Evolutionary conservation across 2,329 filamentous ascomycete genomes (phyloP).

Genomic region (Pseudogymnoascus destructans): DNA sequence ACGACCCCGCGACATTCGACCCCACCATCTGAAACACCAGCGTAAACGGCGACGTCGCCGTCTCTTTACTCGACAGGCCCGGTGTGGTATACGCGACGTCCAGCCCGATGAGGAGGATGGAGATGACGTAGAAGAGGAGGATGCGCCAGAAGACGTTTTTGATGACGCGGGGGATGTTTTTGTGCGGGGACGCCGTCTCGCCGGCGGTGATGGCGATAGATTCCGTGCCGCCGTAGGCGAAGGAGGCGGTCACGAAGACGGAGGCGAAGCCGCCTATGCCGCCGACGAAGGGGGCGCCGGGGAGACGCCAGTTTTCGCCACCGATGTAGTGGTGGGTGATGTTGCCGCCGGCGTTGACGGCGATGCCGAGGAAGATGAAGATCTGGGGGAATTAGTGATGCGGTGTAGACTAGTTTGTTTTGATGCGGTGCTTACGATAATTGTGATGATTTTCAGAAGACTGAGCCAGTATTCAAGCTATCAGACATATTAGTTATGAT

Average conservation of each 20-base stretch:
- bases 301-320: slow-evolving; percentile 42
- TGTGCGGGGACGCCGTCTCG: slow-evolving; percentile 49
- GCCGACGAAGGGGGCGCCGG: slow-evolving; percentile 49
- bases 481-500: background rate
- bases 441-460: slow-evolving; percentile 39
- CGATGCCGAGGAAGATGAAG: slow-evolving; percentile 51
- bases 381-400: slow-evolving; percentile 27
- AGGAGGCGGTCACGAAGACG: slow-evolving; percentile 48
- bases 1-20: slow-evolving; percentile 38
- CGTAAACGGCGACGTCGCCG: slow-evolving; percentile 41
- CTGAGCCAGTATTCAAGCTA: slow-evolving; percentile 44
- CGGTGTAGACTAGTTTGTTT: background rate
- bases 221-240: slow-evolving; percentile 50
- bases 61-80: slow-evolving; percentile 30
- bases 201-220: slow-evolving; percentile 53
- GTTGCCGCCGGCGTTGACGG: slow-evolving; percentile 45
- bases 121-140: slow-evolving; percentile 34
- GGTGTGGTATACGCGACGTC: slow-evolving; percentile 40
- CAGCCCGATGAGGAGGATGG: slow-evolving; percentile 42
- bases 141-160: slow-evolving; percentile 53
- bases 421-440: slow-evolving; percentile 28
- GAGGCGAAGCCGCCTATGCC: slow-evolving; percentile 54
- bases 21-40: slow-evolving; percentile 48
- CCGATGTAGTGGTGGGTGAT: slow-evolving; percentile 41
- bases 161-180: slow-evolving; percentile 47